Base-by-base conservation (phyloP, 495 filamentous ascomycete species). In the Podospora fimiseda region DNA sequence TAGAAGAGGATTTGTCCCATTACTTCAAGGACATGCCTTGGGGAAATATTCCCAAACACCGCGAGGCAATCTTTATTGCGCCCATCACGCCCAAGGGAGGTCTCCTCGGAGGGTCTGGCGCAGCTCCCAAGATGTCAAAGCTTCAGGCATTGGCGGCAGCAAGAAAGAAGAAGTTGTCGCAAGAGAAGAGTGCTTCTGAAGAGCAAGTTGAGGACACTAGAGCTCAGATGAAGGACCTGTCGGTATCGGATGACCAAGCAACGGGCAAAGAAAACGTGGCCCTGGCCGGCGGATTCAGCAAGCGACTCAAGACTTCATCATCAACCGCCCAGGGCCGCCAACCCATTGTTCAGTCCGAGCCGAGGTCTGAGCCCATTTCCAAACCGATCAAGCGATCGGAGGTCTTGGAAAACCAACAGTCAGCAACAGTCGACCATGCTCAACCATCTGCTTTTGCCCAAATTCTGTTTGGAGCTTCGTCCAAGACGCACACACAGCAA, bases 11-110 rank as follows among this genome's bases (percentile, higher is more conserved):
- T 3, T 36, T 57, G 38, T 43, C 63, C 2, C 6, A 59, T 45
- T 88, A 92, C 73, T 98, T 96, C 63, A 74, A 72, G 51, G 93
- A 95, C 61, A 82, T 82, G 54, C 89, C 92, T 0, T 98, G 93
- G 93, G 76, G 89, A 19, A 82, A 86, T 52, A 74, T 94, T 24
- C 89, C 90, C 19, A 58, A 66, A 19, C 69, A 89, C 45, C 83
- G 88, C 19, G 80, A 80, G 52, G 80, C 84, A 36, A 79, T 92
- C 19, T 73, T 89, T 30, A 70, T 88, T 19, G 75, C 85, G 41
- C 81, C 85, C 3, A 58, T 81, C 3, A 75, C 71, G 47, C 83
- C 80, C 42, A 77, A 70, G 23, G 80, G 85, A 7, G 79, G 81
- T 0, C 75, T 98, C 8, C 70, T 93, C 15, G 93, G 93, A 18